Evolutionary conservation across 331 rosid genomes (phyloP), one percentile per base, ranked within the genome.

Genomic region (Dryas integrifolia): DNA sequence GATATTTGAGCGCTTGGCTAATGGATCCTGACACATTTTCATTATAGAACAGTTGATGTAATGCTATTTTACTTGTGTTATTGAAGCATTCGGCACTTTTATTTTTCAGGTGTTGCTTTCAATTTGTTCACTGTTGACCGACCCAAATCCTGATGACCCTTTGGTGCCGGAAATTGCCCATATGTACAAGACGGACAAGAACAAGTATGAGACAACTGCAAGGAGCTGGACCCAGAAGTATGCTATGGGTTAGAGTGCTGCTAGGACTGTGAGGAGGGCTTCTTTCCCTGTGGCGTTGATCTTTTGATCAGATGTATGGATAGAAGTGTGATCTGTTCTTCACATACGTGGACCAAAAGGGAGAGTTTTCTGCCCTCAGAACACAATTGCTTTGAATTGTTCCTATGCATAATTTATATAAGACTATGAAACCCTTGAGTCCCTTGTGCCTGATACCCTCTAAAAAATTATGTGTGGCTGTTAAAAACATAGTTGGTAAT

Each of bases 201-300:
- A 67, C 87, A 89, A 89, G 85, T 87, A 89, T 40, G 96, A 89
- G 78, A 81, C 92, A 60, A 89, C 92, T 1, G 92, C 96, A 5
- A 87, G 92, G 85, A 87, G 96, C 92, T 85, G 90, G 96, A 87
- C 96, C 69, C 90, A 89, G 84, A 89, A 89, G 86, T 87, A 89
- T 76, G 92, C 88, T 49, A 87, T 87, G 96, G 95, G 95, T 35
- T 86, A 84, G 74, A 50, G 56, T 16, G 67, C 11, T 48, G 71
- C 70, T 55, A n/a, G 50, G 38, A 30, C 77, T 35, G 41, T 78
- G 73, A 49, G 67, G 84, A 60, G 78, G 77, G 80, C 55, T 40
- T 69, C 77, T 82, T 70, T 81, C 61, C 73, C 73, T 30, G 10
- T 64, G 72, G 77, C 82, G 44, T 79, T 74, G 56, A 68, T 50